A percentile compares a stretch with the other conserved stretches of the same genome.
phyloP scores from a whole-genome alignment of 2,329 filamentous ascomycete species.

The Aspergillus floridensis region DNA sequence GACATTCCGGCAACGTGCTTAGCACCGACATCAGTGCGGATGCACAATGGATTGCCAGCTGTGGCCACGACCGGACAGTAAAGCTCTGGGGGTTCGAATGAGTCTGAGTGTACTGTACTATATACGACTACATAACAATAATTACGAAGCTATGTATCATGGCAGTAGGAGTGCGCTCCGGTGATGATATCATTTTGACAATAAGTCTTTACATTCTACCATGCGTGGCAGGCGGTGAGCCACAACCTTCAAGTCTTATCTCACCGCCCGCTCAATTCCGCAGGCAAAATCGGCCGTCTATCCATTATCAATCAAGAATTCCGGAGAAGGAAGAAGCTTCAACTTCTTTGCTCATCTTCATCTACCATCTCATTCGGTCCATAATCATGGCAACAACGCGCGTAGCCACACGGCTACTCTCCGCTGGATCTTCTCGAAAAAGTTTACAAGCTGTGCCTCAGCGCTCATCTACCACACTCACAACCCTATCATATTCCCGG shows the following conservation, averaged over 20 bases:
- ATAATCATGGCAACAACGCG: neutral
- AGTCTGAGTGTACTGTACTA: constrained; percentile 15
- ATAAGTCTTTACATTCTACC: neutral
- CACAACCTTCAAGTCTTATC: neutral
- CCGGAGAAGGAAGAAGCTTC: neutral
- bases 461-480: neutral
- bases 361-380: neutral
- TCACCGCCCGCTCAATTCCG: neutral
- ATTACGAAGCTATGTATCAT: neutral
- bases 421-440: neutral
- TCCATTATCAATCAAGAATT: neutral
- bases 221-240: neutral
- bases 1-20: constrained; percentile 87
- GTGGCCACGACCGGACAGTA: constrained; percentile 89
- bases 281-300: neutral
- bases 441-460: constrained; percentile 10
- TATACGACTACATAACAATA: neutral
- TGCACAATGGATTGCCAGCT: constrained; percentile 88
- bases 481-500: neutral
- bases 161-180: neutral
- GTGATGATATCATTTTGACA: neutral
- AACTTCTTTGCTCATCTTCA: neutral
- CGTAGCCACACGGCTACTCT: neutral
- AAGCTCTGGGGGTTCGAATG: constrained; percentile 94
- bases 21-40: constrained; percentile 86